These are phyloP conservation scores for Chlorella sp. DNA, from an alignment of 139 green algal species.

Conservation along the genomic window DNA sequence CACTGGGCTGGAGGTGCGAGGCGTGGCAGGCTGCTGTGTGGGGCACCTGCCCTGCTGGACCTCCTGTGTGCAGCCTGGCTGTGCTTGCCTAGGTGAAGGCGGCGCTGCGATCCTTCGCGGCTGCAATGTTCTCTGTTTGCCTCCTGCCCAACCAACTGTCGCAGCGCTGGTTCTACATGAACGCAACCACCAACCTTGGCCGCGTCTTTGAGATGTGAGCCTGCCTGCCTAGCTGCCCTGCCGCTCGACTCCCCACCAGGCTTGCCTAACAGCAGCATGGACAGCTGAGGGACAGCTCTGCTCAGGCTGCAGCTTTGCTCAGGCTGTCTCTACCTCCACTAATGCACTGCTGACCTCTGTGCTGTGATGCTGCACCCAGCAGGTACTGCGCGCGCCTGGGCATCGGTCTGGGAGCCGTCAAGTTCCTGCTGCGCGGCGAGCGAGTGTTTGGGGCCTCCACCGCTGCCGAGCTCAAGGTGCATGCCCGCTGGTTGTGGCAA, in stretches of 20 bases:
- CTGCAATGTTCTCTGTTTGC: neutral
- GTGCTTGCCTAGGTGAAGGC: neutral
- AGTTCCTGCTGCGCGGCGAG: constrained; percentile 31
- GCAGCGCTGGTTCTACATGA: constrained; percentile 36
- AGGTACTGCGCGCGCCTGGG: constrained; percentile 28
- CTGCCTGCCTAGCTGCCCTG: neutral
- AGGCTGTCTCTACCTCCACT: too few species aligned
- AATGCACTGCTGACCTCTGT: too few species aligned
- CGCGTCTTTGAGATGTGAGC: constrained; percentile 24
- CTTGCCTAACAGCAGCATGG: too few species aligned
- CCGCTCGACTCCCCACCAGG: too few species aligned
- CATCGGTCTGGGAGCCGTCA: constrained; percentile 26
- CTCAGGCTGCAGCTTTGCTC: too few species aligned
- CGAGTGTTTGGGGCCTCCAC: constrained; percentile 28
- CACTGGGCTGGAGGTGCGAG: constrained; percentile 26
- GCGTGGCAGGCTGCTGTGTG: too few species aligned
- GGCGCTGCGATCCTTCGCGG: neutral
- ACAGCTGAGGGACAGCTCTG: too few species aligned
- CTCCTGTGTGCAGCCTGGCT: neutral
- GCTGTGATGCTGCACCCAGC: neutral
- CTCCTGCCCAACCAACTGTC: neutral
- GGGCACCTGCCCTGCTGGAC: too few species aligned
- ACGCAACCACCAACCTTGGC: neutral
- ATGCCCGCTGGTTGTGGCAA: neutral
- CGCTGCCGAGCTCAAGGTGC: neutral